phyloP scores from a whole-genome alignment of 352 stramenopile species.

The Plasmopara viticola region DNA sequence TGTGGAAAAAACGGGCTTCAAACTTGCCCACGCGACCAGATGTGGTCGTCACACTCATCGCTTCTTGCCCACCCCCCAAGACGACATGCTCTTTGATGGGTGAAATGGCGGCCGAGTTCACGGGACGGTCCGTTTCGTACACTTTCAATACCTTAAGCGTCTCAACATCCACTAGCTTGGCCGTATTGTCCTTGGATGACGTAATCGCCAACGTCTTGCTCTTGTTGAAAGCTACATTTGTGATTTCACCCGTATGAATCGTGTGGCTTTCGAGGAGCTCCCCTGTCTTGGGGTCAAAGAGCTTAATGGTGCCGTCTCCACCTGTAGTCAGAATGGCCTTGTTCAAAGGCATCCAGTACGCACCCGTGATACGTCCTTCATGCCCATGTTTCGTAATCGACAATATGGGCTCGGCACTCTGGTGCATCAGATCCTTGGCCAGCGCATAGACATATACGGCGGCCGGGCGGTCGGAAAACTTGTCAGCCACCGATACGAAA shows the following conservation, averaged over 20 bases:
- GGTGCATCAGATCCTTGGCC: constrained; percentile 50
- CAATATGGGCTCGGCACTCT: constrained; percentile 53
- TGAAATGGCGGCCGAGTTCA: constrained; percentile 98
- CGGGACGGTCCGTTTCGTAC: constrained; percentile 97
- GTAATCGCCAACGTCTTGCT: constrained; percentile 97
- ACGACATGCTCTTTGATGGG: constrained; percentile 95
- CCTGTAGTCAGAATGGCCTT: constrained; percentile 84
- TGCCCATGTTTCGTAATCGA: constrained; percentile 77
- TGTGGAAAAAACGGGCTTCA: constrained; percentile 98
- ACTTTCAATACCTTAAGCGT: constrained; percentile 95
- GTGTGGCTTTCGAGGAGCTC: constrained; percentile 71
- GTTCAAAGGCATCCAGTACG: constrained; percentile 84
- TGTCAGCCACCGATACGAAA: constrained; percentile 80
- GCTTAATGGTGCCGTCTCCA: constrained; percentile 71
- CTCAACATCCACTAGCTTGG: constrained; percentile 95
- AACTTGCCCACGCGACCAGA: constrained; percentile 91
- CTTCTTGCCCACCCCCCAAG: constrained; percentile 97
- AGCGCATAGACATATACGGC: constrained; percentile 81
- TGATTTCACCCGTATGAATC: constrained; percentile 96
- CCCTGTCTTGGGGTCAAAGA: constrained; percentile 74
- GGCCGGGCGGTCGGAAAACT: constrained; percentile 76
- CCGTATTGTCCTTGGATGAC: constrained; percentile 95
- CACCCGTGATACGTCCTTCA: constrained; percentile 72
- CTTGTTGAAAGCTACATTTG: constrained; percentile 93
- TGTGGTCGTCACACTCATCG: constrained; percentile 96